Conservation (phyloP, 768 basidiomycete species). For the Imleria badia region DNA sequence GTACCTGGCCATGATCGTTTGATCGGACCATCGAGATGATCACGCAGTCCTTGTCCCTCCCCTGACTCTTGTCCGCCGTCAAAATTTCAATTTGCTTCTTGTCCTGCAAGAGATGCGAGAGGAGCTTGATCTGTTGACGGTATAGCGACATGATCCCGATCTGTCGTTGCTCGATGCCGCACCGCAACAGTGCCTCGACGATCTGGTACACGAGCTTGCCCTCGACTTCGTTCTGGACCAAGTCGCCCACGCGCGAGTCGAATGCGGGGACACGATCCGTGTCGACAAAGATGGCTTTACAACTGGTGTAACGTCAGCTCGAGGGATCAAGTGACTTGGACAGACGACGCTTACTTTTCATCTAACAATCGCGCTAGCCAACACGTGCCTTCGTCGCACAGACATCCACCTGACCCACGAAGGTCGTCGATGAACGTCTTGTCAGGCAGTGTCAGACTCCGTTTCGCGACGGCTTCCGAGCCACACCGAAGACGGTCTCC, state of each 20-base stretch:
- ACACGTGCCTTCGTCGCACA: constrained; percentile 44
- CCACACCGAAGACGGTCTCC: constrained; percentile 77
- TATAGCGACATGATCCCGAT: constrained; percentile 92
- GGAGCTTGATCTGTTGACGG: constrained; percentile 91
- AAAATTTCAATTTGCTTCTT: constrained; percentile 72
- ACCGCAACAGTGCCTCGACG: constrained; percentile 57
- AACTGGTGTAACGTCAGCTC: constrained; percentile 42
- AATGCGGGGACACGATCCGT: constrained; percentile 78
- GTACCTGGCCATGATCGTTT: constrained; percentile 72
- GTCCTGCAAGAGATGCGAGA: constrained; percentile 61
- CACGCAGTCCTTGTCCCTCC: constrained; percentile 93
- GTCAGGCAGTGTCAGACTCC: constrained; percentile 54
- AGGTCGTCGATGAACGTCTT: constrained; percentile 42
- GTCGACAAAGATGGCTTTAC: constrained; percentile 90
- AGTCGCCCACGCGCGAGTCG: constrained; percentile 82
- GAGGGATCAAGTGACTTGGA: background rate
- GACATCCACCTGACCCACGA: constrained; percentile 36
- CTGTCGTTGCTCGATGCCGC: constrained; percentile 66
- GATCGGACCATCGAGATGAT: constrained; percentile 91
- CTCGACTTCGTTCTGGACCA: constrained; percentile 88
- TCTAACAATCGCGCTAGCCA: constrained; percentile 71
- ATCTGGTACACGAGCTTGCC: constrained; percentile 69
- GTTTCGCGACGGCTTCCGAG: constrained; percentile 63
- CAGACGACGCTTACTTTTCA: constrained; percentile 50
- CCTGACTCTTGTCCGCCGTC: constrained; percentile 93